Conservation (phyloP, 371 early-diverging fungal species). For the Mucor plumbeus region DNA sequence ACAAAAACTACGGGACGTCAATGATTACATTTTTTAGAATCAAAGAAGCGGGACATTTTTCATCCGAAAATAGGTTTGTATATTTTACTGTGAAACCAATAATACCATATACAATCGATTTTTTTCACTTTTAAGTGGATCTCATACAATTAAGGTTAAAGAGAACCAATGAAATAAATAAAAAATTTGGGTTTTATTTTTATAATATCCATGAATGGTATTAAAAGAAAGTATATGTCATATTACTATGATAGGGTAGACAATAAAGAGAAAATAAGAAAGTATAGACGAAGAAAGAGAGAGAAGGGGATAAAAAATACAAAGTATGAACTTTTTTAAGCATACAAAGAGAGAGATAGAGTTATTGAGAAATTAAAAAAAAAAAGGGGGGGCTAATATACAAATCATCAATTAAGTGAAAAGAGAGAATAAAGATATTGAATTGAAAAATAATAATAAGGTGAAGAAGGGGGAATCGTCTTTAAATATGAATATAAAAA, state of each 20-base stretch:
- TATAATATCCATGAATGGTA: not conserved
- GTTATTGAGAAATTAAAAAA: not conserved
- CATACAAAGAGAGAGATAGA: slow-evolving; percentile 6
- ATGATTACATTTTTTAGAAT: too few relatives aligned
- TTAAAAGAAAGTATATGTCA: slow-evolving; percentile 1
- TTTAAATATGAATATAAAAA: not conserved
- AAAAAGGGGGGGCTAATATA: slow-evolving; percentile 6
- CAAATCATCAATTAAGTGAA: slow-evolving; percentile 10
- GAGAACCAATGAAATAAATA: slow-evolving; percentile 4
- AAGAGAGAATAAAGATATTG: slow-evolving; percentile 5
- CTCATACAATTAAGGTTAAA: not conserved
- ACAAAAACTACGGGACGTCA: not conserved
- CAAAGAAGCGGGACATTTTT: not conserved
- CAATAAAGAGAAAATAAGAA: not conserved
- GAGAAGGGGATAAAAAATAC: slow-evolving; percentile 3
- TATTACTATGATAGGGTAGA: not conserved
- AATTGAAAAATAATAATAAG: not conserved
- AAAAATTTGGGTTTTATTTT: slow-evolving; percentile 2
- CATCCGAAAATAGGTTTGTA: slow-evolving; percentile 4
- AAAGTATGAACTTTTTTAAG: slow-evolving; percentile 2
- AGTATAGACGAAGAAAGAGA: not conserved
- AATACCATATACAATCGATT: not conserved
- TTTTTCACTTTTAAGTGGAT: not conserved
- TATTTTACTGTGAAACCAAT: not conserved
- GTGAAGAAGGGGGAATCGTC: slow-evolving; percentile 1